Evolutionary conservation across 345 rosid genomes (phyloP), one percentile per base, ranked within the genome.

Genomic region (Linum tenue): DNA sequence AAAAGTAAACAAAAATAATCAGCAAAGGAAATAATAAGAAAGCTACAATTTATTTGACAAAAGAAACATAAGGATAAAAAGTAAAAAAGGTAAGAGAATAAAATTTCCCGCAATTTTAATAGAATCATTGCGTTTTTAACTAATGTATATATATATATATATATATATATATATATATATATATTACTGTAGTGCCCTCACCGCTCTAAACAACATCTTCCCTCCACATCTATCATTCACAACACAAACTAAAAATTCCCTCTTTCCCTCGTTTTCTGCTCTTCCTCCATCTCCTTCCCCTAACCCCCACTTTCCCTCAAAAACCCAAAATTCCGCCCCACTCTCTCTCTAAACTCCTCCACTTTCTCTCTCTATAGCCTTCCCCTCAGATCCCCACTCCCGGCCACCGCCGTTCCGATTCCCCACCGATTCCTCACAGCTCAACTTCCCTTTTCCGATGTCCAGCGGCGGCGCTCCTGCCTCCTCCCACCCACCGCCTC

Each of bases 381-480:
- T 35, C 3, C 11, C 39, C 9, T 56, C 50, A 57, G 39, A 16
- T 38, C 53, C 14, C 36, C 31, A 22, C 17, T 43, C 22, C 9
- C 14, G 6, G 1, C 17, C 14, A 2, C 44, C 66, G 44, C 60
- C 35, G 35, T 57, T 14, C 31, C 31, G 31, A 22, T 22, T 14
- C 8, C 58, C 15, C 58, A 55, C 58, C 58, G 16, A 55, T 17
- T 56, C 60, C 35, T 35, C 37, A 9, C 39, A 38, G 39, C 39
- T 10, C 53, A 3, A 48, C 9, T 48, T 9, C 11, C 53, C 14
- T 41, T 41, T 8, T 4, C 53, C 53, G 53, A 85, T 89, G 90
- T 75, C 94, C 56, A 80, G 84, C 64, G 73, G 76, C 56, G 74
- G 85, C 63, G 73, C 84, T 68, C 81, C 87, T 14, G 11, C 53